A percentile compares a stretch with the other conserved stretches of the same genome.
phyloP scores from a whole-genome alignment of 2,329 filamentous ascomycete species.

The Diaporthe aspalathi region DNA sequence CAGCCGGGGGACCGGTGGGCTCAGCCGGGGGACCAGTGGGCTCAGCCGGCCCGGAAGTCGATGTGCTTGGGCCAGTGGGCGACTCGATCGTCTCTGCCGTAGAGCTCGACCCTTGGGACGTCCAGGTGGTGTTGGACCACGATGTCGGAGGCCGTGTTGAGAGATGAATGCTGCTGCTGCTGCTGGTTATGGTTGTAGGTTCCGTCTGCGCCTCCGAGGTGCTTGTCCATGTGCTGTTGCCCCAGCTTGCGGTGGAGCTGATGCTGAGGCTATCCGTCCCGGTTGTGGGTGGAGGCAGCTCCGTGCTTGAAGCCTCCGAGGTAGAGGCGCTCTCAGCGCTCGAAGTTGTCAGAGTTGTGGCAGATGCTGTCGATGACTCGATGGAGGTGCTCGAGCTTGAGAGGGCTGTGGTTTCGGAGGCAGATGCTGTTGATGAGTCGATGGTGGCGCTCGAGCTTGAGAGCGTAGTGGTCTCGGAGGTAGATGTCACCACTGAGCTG shows the following conservation, averaged over 20 bases:
- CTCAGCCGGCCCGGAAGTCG: conserved; percentile 19
- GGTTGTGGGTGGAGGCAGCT: background rate
- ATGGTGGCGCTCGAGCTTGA: conserved; percentile 5
- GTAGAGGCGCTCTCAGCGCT: background rate
- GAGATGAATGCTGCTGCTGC: conserved; percentile 28
- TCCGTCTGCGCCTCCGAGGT: conserved; percentile 10
- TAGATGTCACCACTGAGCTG: background rate
- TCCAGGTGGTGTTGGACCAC: conserved; percentile 31
- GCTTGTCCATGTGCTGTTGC: conserved; percentile 14
- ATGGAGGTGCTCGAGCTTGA: background rate
- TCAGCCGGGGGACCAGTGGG: conserved; percentile 22
- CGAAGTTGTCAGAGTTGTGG: conserved; percentile 3
- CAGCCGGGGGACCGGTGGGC: too few species aligned
- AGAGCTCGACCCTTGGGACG: conserved; percentile 20
- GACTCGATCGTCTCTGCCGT: background rate
- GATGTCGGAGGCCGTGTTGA: conserved; percentile 25
- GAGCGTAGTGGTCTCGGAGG: background rate
- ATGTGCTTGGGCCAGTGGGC: conserved; percentile 11
- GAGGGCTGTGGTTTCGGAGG: background rate
- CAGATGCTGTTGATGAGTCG: background rate
- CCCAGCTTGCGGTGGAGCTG: conserved; percentile 18
- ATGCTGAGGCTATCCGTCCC: background rate
- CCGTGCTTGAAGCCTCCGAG: background rate
- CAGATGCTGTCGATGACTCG: background rate
- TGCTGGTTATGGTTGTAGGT: conserved; percentile 15